Evolutionary conservation across 148 eudicot genomes (phyloP).

Genomic region (Polygonum aviculare): DNA sequence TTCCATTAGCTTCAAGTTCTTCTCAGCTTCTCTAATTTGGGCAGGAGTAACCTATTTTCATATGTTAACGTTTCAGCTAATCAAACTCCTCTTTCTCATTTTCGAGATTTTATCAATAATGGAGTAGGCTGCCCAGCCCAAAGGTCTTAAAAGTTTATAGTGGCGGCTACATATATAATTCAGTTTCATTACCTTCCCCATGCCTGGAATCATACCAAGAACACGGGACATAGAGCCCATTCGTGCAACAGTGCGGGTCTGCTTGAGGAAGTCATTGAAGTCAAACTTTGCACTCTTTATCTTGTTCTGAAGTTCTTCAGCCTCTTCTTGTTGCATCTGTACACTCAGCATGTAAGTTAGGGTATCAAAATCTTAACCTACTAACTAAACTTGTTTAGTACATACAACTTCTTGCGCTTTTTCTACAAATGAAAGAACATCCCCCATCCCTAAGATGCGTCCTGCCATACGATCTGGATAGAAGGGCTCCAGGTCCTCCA

Average conservation of each 20-base stretch:
- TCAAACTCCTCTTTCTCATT: not conserved
- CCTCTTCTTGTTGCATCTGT: conserved; percentile 95
- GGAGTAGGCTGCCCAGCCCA: not conserved
- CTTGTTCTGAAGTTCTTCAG: conserved; percentile 92
- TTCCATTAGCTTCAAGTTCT: conserved; percentile 82
- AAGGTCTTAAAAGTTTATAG: not conserved
- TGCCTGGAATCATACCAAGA: conserved; percentile 98
- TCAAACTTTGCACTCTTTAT: conserved; percentile 93
- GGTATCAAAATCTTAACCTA: not conserved
- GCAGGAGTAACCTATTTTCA: conserved; percentile 72
- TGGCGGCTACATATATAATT: not conserved
- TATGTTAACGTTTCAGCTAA: not conserved
- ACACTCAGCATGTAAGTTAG: not conserved
- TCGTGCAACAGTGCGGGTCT: conserved; percentile 89
- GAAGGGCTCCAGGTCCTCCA: conserved; percentile 99
- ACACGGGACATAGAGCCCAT: conserved; percentile 99
- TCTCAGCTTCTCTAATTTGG: conserved; percentile 98
- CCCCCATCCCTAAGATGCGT: conserved; percentile 97
- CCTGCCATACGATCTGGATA: conserved; percentile 99
- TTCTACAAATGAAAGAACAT: conserved; percentile 95
- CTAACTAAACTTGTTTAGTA: not conserved
- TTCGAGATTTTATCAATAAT: not conserved
- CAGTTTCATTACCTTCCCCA: conserved; percentile 70
- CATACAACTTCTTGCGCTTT: conserved; percentile 93
- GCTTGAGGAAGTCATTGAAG: conserved; percentile 95